Conservation (phyloP, 371 early-diverging fungal species). For the Cokeromyces recurvatus region DNA sequence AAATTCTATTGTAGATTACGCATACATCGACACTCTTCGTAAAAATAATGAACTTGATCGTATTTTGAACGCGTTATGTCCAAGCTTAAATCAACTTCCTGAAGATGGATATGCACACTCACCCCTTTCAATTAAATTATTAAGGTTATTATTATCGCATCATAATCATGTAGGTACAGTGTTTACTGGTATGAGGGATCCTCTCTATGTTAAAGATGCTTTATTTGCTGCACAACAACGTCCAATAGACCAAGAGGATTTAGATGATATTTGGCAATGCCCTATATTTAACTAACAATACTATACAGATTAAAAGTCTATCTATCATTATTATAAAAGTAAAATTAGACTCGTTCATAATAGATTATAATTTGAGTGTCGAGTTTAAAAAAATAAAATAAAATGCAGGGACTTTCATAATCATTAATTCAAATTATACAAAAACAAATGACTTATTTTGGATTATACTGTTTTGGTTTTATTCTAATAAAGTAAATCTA, state of each 20-base stretch:
- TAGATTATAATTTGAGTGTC: too few relatives aligned
- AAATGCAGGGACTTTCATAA: background rate
- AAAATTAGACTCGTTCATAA: too few relatives aligned
- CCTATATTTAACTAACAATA: constrained; percentile 19
- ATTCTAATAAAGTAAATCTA: too few relatives aligned
- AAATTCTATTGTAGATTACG: constrained; percentile 45
- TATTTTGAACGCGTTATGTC: constrained; percentile 54
- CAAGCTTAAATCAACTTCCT: constrained; percentile 25
- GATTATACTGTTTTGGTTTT: too few relatives aligned
- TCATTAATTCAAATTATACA: too few relatives aligned
- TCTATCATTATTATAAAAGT: too few relatives aligned
- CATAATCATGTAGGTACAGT: constrained; percentile 60
- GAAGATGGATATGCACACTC: constrained; percentile 40
- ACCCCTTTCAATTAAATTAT: constrained; percentile 49
- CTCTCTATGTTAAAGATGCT: constrained; percentile 57
- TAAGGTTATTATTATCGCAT: constrained; percentile 42
- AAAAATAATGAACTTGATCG: constrained; percentile 65
- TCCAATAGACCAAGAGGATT: constrained; percentile 16
- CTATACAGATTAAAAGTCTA: too few relatives aligned
- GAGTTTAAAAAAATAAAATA: background rate
- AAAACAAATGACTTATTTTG: too few relatives aligned
- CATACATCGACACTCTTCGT: constrained; percentile 51
- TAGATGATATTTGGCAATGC: constrained; percentile 31
- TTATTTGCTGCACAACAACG: constrained; percentile 27
- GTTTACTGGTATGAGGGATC: constrained; percentile 67